Evolutionary conservation across 1,284 basidiomycete species (phyloP).

Genomic region (Austroboletus novae-zelandiae): DNA sequence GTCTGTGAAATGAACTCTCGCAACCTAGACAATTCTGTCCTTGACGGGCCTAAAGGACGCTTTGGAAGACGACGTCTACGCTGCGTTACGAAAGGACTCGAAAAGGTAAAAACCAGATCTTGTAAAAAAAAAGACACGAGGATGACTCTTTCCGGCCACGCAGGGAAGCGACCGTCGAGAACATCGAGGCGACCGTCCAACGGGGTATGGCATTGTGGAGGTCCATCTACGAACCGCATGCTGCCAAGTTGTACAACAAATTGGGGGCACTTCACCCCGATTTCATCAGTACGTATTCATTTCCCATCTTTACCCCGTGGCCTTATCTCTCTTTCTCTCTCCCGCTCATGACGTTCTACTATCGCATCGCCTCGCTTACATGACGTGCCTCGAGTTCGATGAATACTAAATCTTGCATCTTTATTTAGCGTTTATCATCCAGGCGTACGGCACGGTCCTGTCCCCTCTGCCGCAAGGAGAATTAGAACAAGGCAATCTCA

Average conservation of each 20-base stretch:
- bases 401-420: constrained; percentile 22
- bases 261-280: constrained; percentile 83
- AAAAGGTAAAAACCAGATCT: constrained; percentile 53
- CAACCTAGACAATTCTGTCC: constrained; percentile 73
- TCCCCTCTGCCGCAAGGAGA: constrained; percentile 67
- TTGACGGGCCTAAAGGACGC: constrained; percentile 73
- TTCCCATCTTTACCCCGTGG: constrained; percentile 32
- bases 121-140: constrained; percentile 20
- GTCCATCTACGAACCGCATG: constrained; percentile 89
- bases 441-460: constrained; percentile 87
- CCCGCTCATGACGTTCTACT: constrained; percentile 25
- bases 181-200: constrained; percentile 62
- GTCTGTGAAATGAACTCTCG: constrained; percentile 10
- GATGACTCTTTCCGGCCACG: constrained; percentile 22
- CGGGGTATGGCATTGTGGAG: constrained; percentile 81
- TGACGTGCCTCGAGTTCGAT: constrained; percentile 36
- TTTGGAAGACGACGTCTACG: constrained; percentile 77
- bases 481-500: constrained; percentile 77
- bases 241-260: constrained; percentile 86
- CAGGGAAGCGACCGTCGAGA: constrained; percentile 61
- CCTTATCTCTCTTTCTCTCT: constrained; percentile 30
- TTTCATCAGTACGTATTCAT: constrained; percentile 71
- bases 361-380: constrained; percentile 30
- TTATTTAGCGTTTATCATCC: constrained; percentile 85
- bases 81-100: constrained; percentile 61